phyloP scores from a whole-genome alignment of 192 early-diverging fungal species.

The Coemansia sp. region DNA sequence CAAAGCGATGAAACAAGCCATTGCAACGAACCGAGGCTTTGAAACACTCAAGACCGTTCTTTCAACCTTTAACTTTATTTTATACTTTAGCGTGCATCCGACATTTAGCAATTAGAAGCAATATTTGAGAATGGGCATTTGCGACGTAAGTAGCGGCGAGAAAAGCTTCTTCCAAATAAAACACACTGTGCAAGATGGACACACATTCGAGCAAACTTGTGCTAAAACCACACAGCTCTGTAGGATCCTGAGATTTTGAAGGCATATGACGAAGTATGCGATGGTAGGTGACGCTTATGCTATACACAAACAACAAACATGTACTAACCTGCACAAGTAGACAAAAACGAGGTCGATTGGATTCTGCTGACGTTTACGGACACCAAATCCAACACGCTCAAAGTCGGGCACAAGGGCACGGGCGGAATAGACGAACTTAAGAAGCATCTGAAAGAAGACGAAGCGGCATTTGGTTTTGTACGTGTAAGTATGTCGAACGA shows the following conservation, averaged over 20 bases:
- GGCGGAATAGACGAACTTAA: slow-evolving; percentile 69
- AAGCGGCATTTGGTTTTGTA: slow-evolving; percentile 80
- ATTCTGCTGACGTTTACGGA: slow-evolving; percentile 60
- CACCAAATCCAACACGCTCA: slow-evolving; percentile 44
- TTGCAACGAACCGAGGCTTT: too few relatives aligned
- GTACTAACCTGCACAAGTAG: slow-evolving; percentile 9
- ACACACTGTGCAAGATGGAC: not conserved
- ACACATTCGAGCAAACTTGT: not conserved
- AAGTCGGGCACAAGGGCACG: slow-evolving; percentile 44
- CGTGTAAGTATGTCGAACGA: slow-evolving; percentile 55
- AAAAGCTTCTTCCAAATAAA: not conserved
- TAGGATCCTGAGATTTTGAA: slow-evolving; percentile 53
- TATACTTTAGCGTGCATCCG: too few relatives aligned
- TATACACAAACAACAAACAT: not conserved
- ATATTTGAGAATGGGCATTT: not conserved
- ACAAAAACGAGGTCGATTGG: slow-evolving; percentile 62
- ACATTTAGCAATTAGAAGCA: not conserved
- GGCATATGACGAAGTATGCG: slow-evolving; percentile 58
- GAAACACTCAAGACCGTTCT: not conserved
- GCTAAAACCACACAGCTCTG: not conserved
- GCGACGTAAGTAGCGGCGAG: slow-evolving; percentile 2
- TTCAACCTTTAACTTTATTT: too few relatives aligned
- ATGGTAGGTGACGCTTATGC: slow-evolving; percentile 33
- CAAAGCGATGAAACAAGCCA: too few relatives aligned
- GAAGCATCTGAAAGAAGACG: slow-evolving; percentile 57